Base-by-base conservation (phyloP, 306 rosid genomes). In the Luffa aegyptiaca region DNA sequence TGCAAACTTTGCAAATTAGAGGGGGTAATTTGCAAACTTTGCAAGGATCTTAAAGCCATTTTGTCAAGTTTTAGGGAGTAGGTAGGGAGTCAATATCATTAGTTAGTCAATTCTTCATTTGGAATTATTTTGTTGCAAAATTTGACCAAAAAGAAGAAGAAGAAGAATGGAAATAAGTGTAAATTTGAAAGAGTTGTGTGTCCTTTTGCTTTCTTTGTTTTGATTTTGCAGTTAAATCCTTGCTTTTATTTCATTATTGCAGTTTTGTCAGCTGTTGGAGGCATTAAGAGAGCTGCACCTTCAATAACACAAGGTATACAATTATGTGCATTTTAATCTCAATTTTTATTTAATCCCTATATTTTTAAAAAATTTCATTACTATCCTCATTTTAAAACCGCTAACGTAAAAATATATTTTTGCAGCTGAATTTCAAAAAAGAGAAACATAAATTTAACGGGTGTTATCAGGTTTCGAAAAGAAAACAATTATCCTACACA, bases 201-300 rank as follows among this genome's bases (percentile, higher is more conserved):
- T 13, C n/a, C 11, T 72, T 44, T 44, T 72, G 14, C 39, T 71
- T 48, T 52, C 63, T 75, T 33, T 14, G 6, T 76, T 74, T 56
- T 26, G 51, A 53, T 17, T 61, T 78, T 78, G 39, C 65, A 14
- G n/a, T 78, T 13, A 3, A 10, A 46, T 42, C 6, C 20, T 49
- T 17, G n/a, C 2, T 1, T 45, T 79, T 79, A 7, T 45, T 31
- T 41, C 4, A 37, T 77, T 35, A 79, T 68, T 51, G 77, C 82
- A 79, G 82, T 68, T 79, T 68, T 79, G 26, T 79, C 82, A 14
- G 68, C 82, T 3, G 82, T 79, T 21, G 82, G 77, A 68, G 82
- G 82, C n/a, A 66, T 65, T 56, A 79, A 13, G 41, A 57, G 33
- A 21, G 52, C 65, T 7, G 9, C n/a, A 33, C 1, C 82, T 79